phyloP scores from a whole-genome alignment of 495 filamentous ascomycete species.

The Penicillium diatomitis region DNA sequence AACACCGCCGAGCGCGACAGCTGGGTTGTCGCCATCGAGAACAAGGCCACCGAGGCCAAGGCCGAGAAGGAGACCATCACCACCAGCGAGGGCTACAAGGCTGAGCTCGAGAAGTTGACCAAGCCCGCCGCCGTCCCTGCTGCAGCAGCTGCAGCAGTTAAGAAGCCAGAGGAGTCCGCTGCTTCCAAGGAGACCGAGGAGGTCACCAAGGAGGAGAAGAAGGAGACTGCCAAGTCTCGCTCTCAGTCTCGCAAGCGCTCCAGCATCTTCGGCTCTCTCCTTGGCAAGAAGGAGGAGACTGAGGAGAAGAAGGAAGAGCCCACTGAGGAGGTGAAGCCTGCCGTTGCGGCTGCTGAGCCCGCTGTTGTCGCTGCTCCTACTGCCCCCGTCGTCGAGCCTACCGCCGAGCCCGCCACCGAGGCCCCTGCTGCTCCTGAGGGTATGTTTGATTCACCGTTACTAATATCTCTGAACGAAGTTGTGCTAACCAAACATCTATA shows the following conservation, averaged over 20 bases:
- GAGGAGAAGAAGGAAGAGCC: conserved; percentile 39
- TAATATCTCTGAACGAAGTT: no score
- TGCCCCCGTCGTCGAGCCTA: conserved; percentile 10
- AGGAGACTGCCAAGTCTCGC: conserved; percentile 49
- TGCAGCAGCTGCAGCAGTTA: conserved; percentile 24
- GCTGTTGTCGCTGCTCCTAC: neutral
- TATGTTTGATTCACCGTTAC: conserved; percentile 5
- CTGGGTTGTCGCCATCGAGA: conserved; percentile 74
- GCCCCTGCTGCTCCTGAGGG: conserved; percentile 18
- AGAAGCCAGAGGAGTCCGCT: conserved; percentile 31
- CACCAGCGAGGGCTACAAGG: conserved; percentile 70
- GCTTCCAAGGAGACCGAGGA: conserved; percentile 31
- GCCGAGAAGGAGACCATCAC: conserved; percentile 57
- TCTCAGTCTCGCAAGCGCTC: conserved; percentile 81
- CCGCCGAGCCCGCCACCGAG: conserved; percentile 16
- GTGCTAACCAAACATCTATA: conserved; percentile 4
- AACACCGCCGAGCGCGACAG: conserved; percentile 71
- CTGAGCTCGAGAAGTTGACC: conserved; percentile 58
- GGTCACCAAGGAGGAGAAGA: conserved; percentile 34
- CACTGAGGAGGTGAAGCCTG: conserved; percentile 27
- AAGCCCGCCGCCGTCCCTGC: conserved; percentile 37
- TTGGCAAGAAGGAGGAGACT: conserved; percentile 66
- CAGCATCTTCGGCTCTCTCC: conserved; percentile 70
- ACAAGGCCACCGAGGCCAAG: conserved; percentile 70
- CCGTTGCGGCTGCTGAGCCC: conserved; percentile 19